Base-by-base conservation (phyloP, 345 rosid genomes). In the Brassica nigra region DNA sequence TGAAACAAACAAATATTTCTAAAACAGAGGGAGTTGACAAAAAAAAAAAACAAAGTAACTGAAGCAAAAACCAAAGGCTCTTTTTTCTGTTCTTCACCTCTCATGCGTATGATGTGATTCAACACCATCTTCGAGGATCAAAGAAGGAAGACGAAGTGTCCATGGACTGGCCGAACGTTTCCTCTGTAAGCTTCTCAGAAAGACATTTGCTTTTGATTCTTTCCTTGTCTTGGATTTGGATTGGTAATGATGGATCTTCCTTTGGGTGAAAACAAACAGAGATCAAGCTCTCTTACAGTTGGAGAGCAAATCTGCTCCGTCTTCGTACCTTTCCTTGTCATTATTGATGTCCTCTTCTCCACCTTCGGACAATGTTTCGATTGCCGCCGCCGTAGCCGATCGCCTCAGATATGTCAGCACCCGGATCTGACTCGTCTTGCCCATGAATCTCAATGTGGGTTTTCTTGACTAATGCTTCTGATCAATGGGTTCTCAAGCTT, bases 271-370 rank as follows among this genome's bases (percentile, higher is more conserved):
- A 49, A 4, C 8, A 5, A 62, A 20, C 84, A 90, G 94, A 78
- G 82, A 71, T 90, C 85, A 71, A 87, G 89, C 62, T 88, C 89
- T 59, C 71, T 87, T 31, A 85, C 90, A 0, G 5, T 90, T 2
- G 92, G 93, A 4, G 97, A 94, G 79, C 73, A 85, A 83, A 80
- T 94, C 81, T 92, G 97, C 65, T 77, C 86, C 15, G 90, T 82
- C 31, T 85, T 89, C 76, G 68, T 88, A 27, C 98, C 97, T 20
- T 61, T 90, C 15, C 39, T 86, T 0, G 91, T 87, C 14, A 27
- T 90, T 27, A 12, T 89, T 11, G 94, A 94, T 70, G 61, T 87
- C 30, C 18, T 90, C 20, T 33, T 87, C 8, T 66, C 72, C 16
- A 49, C 87, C 1, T 68, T 88, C n/a, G 74, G 78, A 4, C 80